phyloP scores from a whole-genome alignment of 2,329 filamentous ascomycete genomes.

The Colletotrichum musae region DNA sequence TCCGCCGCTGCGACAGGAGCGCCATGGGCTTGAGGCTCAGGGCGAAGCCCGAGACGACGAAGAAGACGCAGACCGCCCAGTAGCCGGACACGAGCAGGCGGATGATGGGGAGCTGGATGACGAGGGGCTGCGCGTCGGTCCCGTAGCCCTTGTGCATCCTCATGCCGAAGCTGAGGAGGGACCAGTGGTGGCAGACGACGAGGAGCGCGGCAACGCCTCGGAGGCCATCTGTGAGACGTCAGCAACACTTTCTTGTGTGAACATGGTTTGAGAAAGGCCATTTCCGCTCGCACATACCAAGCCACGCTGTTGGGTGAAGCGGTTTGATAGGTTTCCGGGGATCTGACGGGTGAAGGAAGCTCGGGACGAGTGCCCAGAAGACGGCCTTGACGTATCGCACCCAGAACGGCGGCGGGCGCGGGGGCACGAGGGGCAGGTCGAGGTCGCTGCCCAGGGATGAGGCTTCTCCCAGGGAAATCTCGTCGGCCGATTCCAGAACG shows the following conservation, averaged over 20 bases:
- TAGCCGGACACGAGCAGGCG: conserved; percentile 68
- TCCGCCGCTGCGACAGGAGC: conserved; percentile 54
- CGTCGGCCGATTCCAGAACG: conserved; percentile 4
- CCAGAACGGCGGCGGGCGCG: conserved; percentile 17
- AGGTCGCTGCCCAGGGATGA: not conserved
- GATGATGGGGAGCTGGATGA: conserved; percentile 68
- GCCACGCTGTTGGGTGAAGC: conserved; percentile 26
- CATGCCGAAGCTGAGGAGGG: conserved; percentile 15
- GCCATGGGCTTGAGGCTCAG: conserved; percentile 68
- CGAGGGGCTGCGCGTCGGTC: conserved; percentile 56
- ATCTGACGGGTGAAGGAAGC: conserved; percentile 15
- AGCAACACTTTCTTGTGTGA: not conserved
- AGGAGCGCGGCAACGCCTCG: conserved; percentile 77
- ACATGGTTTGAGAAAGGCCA: no score
- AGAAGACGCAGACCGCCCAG: conserved; percentile 72
- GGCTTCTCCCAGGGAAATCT: conserved; percentile 8
- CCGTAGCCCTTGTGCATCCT: conserved; percentile 25
- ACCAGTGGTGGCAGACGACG: conserved; percentile 73
- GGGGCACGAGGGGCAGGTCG: not conserved
- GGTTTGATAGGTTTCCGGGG: conserved; percentile 2
- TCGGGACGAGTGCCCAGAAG: conserved; percentile 15
- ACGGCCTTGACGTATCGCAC: conserved; percentile 7
- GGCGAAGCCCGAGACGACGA: conserved; percentile 74
- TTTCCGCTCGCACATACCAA: not conserved
- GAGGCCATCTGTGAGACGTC: conserved; percentile 65